Evolutionary conservation across 371 early-diverging fungal genomes (phyloP), one percentile per base, ranked within the genome.

Genomic region (Mucor plumbeus): DNA sequence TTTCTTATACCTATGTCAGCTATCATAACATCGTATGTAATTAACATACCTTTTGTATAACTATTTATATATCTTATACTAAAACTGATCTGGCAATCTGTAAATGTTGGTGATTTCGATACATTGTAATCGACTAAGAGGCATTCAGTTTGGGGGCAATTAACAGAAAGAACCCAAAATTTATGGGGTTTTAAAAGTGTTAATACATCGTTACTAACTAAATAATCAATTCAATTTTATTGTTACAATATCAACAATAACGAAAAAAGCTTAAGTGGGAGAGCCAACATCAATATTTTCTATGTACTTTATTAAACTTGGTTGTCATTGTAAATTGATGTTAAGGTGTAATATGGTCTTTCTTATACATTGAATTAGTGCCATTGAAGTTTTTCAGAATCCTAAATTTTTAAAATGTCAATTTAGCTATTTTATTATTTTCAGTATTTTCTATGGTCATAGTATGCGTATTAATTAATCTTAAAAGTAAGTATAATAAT

Each of bases 201-300:
- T 54, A n/a, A 8, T 10, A 15, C 7, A 7, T 19, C n/a, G n/a
- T 7, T 13, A 15, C 1, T 10, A 14, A 17, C 11, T 35, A 19
- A 13, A 53, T 19, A 53, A 34, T 33, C 8, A 31, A 2, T 15
- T 19, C 38, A 11, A 6, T 26, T 14, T 13, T 76, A 75, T 78
- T 79, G n/a, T 78, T 63, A 79, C 82, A 19, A 79, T 81, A 48
- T 81, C 81, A 15, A 81, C 40, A 34, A 73, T 67, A 0, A 81
- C 78, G 4, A 66, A 63, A 44, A 81, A 81, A 9, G 65, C 66
- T 54, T 81, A 78, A 15, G 72, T 26, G 8, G 81, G 78, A 6
- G 78, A 69, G 17, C 81, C 81, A 33, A 78, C 65, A 47, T 70
- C 59, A 6, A 81, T 63, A 14, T 74, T 55, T 14, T 72, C 56